Evolutionary conservation across 495 filamentous ascomycete species (phyloP), one percentile per base, ranked within the genome.

Genomic region (Cairneyella variabilis): DNA sequence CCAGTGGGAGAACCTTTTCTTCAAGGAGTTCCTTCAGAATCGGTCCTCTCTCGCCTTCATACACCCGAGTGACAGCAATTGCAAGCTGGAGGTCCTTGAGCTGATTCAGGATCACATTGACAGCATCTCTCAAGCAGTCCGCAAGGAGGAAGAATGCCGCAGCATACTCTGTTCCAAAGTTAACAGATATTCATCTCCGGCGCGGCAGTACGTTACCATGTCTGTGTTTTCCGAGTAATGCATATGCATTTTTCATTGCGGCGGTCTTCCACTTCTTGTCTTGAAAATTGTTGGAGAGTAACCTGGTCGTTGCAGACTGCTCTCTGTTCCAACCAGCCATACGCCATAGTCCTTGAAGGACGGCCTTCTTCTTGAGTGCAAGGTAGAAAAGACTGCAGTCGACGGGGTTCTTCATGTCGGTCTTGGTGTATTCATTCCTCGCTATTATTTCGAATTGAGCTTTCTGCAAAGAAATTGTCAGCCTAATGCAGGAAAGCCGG

Each of bases 221-320:
- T 62, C 93, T 78, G 32, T 87, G 83, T 69, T 90, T 93, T 38
- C 91, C 92, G 64, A 97, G 84, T 52, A 99, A 66, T n/a, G 92
- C 91, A 69, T 95, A 99, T 1, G 93, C 93, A 63, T 99, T 99
- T 69, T 99, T 99, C 52, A 95, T 67, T 10, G 95, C 93, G 2
- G 90, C 84, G 1, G 89, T 96, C 70, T 82, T 87, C 90, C 93
- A 96, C 56, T 88, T 83, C 10, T 79, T 72, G 50, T 95, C 87
- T 3, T 80, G 73, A 69, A 99, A 99, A 66, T 97, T 88, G 58
- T 96, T 95, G 6, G 83, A 77, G 16, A 99, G 69, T 21, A 99
- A 73, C 48, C 74, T 78, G 44, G 80, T 79, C 8, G 93, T 99
- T 0, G 84, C 78, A 8, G 59, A 70, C 68, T 97, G 95, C 66